Percentiles rank a stretch among this genome's conserved stretches.
Evolutionary conservation across 305 asterid genomes (phyloP).

Genomic region (Rubia tinctorum): DNA sequence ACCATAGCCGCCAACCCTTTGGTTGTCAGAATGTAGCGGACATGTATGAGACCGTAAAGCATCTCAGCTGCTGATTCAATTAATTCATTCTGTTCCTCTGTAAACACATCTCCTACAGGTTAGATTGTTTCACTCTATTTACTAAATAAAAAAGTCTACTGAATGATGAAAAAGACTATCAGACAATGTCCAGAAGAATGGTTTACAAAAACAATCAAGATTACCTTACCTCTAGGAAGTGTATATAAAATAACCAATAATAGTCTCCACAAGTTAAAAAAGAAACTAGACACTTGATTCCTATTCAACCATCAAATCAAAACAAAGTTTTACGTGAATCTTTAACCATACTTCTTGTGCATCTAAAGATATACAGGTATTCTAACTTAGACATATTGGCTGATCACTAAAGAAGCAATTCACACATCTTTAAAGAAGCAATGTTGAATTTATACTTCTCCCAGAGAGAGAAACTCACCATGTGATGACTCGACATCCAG

Average conservation of each 20-base stretch:
- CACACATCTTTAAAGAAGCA: neutral
- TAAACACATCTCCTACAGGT: conserved; percentile 45
- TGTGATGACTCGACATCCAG: conserved; percentile 56
- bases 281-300: neutral
- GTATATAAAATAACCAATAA: neutral
- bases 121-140: conserved; percentile 23
- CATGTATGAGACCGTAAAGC: conserved; percentile 61
- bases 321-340: neutral
- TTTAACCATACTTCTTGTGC: neutral
- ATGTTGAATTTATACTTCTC: neutral
- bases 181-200: neutral
- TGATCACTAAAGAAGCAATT: neutral
- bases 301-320: neutral
- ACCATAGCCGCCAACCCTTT: conserved; percentile 64
- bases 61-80: conserved; percentile 63
- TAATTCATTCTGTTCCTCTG: conserved; percentile 56
- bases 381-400: neutral
- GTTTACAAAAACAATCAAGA: neutral
- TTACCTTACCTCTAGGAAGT: neutral
- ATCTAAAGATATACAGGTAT: neutral
- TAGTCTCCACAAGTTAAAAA: neutral
- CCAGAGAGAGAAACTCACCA: conserved; percentile 27
- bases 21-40: conserved; percentile 56
- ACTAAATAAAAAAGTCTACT: neutral
- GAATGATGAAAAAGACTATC: neutral